Evolutionary conservation across 768 basidiomycete genomes (phyloP).

Genomic region (Leccinum ochraceum): DNA sequence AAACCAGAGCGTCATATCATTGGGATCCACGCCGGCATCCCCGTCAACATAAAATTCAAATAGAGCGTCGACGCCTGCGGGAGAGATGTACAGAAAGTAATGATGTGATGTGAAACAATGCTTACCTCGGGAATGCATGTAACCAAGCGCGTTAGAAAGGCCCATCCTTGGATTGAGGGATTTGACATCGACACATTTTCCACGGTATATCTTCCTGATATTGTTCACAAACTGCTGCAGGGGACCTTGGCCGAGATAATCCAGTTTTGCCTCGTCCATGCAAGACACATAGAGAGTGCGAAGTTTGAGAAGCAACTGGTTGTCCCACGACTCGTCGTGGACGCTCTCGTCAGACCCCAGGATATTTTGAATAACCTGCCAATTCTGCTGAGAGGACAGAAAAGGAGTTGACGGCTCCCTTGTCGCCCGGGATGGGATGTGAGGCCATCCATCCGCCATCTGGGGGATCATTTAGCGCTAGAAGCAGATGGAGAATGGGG

Average conservation of each 20-base stretch:
- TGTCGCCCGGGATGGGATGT: conserved; percentile 87
- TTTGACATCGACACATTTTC: conserved; percentile 45
- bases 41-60: conserved; percentile 88
- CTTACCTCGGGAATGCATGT: conserved; percentile 82
- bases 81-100: conserved; percentile 1
- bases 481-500: not conserved
- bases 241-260: conserved; percentile 71
- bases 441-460: conserved; percentile 86
- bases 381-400: conserved; percentile 71
- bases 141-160: conserved; percentile 81
- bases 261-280: conserved; percentile 73
- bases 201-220: conserved; percentile 60
- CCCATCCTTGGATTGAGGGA: conserved; percentile 45
- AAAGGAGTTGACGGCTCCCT: conserved; percentile 72
- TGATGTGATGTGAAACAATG: conserved; percentile 1
- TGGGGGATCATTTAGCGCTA: conserved; percentile 31
- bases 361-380: conserved; percentile 72
- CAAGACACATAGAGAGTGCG: conserved; percentile 79
- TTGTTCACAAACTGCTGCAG: conserved; percentile 65
- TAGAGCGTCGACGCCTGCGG: conserved; percentile 69
- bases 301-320: conserved; percentile 61
- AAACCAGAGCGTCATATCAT: conserved; percentile 84
- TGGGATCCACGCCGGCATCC: conserved; percentile 83
- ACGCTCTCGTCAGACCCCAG: conserved; percentile 49
- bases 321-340: conserved; percentile 48